phyloP scores from a whole-genome alignment of 1,139 yeast species.

The Schwanniomyces etchellsii region DNA sequence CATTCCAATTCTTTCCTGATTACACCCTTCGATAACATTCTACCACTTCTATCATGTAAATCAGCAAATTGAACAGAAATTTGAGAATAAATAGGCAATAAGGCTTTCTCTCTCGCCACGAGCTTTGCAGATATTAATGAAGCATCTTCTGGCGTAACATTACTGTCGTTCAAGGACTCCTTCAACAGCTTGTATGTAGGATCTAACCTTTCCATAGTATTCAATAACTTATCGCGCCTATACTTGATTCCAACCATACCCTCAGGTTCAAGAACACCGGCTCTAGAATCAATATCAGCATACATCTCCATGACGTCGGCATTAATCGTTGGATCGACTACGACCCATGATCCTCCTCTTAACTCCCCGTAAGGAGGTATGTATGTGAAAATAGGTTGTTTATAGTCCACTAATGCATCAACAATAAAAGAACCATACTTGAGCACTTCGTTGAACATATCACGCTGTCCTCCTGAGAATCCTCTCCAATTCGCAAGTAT shows the following conservation, averaged over 20 bases:
- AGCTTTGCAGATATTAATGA: constrained; percentile 60
- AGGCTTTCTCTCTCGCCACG: constrained; percentile 69
- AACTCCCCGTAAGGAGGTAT: constrained; percentile 98
- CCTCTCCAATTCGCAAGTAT: constrained; percentile 99
- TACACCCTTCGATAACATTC: constrained; percentile 94
- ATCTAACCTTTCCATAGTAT: constrained; percentile 89
- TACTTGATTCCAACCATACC: constrained; percentile 99
- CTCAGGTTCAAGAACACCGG: constrained; percentile 97
- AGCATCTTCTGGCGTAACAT: constrained; percentile 58
- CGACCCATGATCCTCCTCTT: constrained; percentile 99
- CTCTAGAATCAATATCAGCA: constrained; percentile 95
- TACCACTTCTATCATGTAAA: constrained; percentile 93
- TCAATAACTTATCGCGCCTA: constrained; percentile 84
- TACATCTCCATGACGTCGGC: constrained; percentile 99
- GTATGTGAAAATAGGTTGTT: constrained; percentile 93
- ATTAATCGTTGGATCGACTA: constrained; percentile 96
- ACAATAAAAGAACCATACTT: constrained; percentile 96
- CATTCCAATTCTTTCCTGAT: constrained; percentile 82
- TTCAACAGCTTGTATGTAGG: constrained; percentile 64
- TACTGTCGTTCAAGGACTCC: constrained; percentile 47
- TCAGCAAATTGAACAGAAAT: constrained; percentile 95
- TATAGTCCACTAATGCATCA: constrained; percentile 92
- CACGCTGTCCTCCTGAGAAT: constrained; percentile 99
- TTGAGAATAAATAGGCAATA: constrained; percentile 88
- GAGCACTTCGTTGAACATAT: constrained; percentile 96